Conservation (phyloP, 1,284 basidiomycete genomes). For the Tremellales sp. region DNA sequence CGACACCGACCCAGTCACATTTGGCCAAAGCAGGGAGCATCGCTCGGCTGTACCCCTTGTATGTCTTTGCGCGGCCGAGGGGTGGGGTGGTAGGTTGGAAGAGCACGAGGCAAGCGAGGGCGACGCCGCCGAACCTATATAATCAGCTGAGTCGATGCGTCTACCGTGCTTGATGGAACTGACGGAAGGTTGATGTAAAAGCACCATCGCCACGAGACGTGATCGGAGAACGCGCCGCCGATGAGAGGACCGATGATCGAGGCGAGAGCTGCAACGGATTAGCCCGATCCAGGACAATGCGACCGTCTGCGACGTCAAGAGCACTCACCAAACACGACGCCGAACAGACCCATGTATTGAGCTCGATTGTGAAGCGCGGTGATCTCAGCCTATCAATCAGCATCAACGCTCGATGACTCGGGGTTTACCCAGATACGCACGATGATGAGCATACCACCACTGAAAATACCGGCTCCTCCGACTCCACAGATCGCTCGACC, state of each 20-base stretch:
- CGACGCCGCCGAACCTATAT: slow-evolving; percentile 34
- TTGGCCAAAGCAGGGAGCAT: slow-evolving; percentile 33
- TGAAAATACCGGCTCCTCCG: slow-evolving; percentile 54
- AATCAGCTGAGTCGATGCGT: background rate
- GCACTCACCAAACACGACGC: slow-evolving; percentile 26
- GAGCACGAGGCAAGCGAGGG: slow-evolving; percentile 27
- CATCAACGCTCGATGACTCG: background rate
- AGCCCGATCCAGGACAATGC: background rate
- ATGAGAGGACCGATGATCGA: slow-evolving; percentile 49
- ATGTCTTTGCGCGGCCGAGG: slow-evolving; percentile 33
- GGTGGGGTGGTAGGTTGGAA: slow-evolving; percentile 37
- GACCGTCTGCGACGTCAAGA: background rate
- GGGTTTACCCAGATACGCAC: background rate
- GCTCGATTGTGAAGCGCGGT: slow-evolving; percentile 39
- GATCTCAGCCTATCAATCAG: slow-evolving; percentile 27
- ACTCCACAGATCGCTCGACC: slow-evolving; percentile 54
- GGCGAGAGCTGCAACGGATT: slow-evolving; percentile 43
- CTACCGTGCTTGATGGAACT: background rate
- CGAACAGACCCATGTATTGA: slow-evolving; percentile 34
- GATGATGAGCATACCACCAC: slow-evolving; percentile 44
- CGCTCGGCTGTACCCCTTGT: slow-evolving; percentile 36
- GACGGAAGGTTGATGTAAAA: slow-evolving; percentile 49
- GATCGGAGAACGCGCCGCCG: slow-evolving; percentile 50
- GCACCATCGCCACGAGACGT: slow-evolving; percentile 45
- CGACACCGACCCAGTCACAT: slow-evolving; percentile 44